Conservation (phyloP, 306 rosid species). For the Hippophae rhamnoides region DNA sequence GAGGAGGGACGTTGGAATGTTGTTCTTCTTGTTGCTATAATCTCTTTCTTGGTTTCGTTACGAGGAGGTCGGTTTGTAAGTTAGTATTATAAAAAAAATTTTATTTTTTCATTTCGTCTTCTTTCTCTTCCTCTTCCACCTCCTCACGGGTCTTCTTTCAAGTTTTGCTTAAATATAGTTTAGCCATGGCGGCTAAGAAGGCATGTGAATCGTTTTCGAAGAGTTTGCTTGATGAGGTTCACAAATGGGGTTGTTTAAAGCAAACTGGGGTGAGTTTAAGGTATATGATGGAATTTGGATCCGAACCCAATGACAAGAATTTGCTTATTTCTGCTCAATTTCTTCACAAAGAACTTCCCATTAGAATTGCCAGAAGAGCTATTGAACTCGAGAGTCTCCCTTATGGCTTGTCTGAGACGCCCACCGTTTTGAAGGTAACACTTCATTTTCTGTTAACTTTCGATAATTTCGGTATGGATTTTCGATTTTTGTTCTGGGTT, state of each 20-base stretch:
- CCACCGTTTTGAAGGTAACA: slow-evolving; percentile 63
- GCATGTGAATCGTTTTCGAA: slow-evolving; percentile 53
- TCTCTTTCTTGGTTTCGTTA: no score
- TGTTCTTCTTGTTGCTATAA: no score
- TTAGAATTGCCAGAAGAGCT: slow-evolving; percentile 74
- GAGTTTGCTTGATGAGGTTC: slow-evolving; percentile 57
- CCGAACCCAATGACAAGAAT: slow-evolving; percentile 36
- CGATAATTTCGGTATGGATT: not conserved
- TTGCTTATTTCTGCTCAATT: slow-evolving; percentile 69
- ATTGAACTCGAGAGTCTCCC: slow-evolving; percentile 70
- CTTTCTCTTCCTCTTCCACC: not conserved
- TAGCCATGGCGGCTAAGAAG: slow-evolving; percentile 60
- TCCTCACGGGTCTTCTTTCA: not conserved
- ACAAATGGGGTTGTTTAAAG: slow-evolving; percentile 70
- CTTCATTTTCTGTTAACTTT: not conserved
- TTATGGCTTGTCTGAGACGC: slow-evolving; percentile 60
- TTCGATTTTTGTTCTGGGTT: no score
- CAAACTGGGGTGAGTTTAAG: slow-evolving; percentile 75
- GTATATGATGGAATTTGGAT: slow-evolving; percentile 91
- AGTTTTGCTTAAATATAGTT: not conserved
- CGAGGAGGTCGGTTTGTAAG: no score
- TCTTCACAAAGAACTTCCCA: slow-evolving; percentile 77
- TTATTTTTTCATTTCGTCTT: not conserved
- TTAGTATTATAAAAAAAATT: no score
- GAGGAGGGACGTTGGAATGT: no score